Evolutionary conservation across 2,329 filamentous ascomycete species (phyloP), one percentile per base, ranked within the genome.

Genomic region (Pseudocercospora fijiensis): DNA sequence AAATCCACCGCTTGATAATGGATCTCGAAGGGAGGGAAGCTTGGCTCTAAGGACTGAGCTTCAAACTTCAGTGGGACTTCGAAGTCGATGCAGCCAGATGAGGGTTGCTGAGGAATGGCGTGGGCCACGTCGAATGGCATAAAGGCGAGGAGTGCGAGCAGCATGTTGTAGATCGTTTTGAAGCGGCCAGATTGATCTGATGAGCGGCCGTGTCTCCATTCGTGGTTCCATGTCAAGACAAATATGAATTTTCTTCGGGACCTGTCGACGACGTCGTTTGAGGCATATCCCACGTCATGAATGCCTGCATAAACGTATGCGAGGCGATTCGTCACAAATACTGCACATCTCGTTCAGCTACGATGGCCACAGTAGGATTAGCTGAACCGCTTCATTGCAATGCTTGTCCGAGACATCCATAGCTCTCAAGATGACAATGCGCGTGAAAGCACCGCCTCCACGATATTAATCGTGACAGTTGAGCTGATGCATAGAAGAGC

Each of bases 1-100:
- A 66, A 62, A 18, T 61, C 62, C 5, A 64, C 60, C 18, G 65
- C 49, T 13, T 69, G 58, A 52, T 62, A 67, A 24, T 66, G 67
- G 60, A 57, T 62, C 11, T 62, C 55, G 47, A 67, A 69, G 11
- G 60, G 58, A 22, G 60, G 41, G 33, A 69, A 67, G 13, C 53
- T 45, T 16, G 64, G 65, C 5, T 45, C 51, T 45, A 60, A 57
- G 2, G 65, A 64, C 0, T 47, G 45, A 18, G 67, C 61, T 10
- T 47, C 30, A 47, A 69, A 63, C 13, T 62, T 47, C 7, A 67
- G 47, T 3, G 60, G 57, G 8, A 59, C 18, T 18, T 41, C 51
- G 57, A 67, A 65, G 24, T 67, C 41, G 27, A 61, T 58, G 57
- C 65, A 67, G 9, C 49, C 33, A 52, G 60, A 58, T n/a, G 64